Evolutionary conservation across 305 asterid species (phyloP), one percentile per base, ranked within the genome.

Genomic region (Ajuga reptans): DNA sequence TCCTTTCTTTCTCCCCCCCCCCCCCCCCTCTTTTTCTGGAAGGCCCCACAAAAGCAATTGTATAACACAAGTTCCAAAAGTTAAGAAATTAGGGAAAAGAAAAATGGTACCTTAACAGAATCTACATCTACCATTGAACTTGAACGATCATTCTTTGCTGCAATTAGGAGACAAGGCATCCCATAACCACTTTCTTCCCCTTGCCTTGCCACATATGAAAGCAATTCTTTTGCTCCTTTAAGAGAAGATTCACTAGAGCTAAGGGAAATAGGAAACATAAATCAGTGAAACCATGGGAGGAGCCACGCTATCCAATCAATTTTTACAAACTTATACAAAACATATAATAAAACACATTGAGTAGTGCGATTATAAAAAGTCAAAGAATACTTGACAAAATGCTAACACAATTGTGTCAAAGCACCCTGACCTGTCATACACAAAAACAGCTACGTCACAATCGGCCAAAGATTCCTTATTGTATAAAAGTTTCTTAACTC

Each of bases 401-500:
- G 72, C 24, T 61, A 66, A 31, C 2, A 27, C 6, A 57, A 69
- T 58, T 42, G 39, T 10, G 41, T 61, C 51, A 68, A 61, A 59
- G 77, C 75, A 77, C 42, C 64, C 85, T 54, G 69, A 89, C 99
- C 96, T 89, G 84, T 93, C 96, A 79, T 93, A 91, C 72, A 89
- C 91, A 79, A 91, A 91, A 73, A 86, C 82, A 65, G 99, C 97
- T 36, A 91, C 91, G 81, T 91, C 97, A 74, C 95, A 91, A 73
- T 85, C 68, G 77, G 96, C 90, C 83, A 93, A 78, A 45, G 89
- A 86, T 71, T 91, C 95, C 80, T 87, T 93, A 51, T 79, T 69
- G 27, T 88, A 87, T 66, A 87, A 59, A 72, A 94, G 72, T 63
- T 74, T 82, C 76, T 85, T 86, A 64, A 86, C 87, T 66, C 79